Evolutionary conservation across 2,329 filamentous ascomycete species (phyloP).

Genomic region (Fusarium albidum): DNA sequence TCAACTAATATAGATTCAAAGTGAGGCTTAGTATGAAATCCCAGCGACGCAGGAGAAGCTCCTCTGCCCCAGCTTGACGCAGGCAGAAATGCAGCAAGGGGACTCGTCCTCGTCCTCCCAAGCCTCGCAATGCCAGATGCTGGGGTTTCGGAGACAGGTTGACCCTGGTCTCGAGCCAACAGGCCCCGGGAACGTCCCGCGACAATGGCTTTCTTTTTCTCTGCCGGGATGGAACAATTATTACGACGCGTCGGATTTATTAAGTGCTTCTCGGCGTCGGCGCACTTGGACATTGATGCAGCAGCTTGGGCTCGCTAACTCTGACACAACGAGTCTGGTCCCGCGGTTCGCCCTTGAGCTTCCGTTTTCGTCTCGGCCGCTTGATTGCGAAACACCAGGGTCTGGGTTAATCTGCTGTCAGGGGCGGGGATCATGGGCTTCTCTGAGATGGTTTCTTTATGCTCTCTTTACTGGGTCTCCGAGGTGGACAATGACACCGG

Average conservation of each 20-base stretch:
- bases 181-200: not conserved
- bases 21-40: slow-evolving; percentile 4
- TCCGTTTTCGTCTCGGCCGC: too few species aligned
- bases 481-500: too few species aligned
- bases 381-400: too few species aligned
- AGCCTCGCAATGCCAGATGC: slow-evolving; percentile 4
- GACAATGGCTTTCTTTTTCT: not conserved
- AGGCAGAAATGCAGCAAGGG: not conserved
- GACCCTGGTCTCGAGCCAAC: not conserved
- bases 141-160: not conserved
- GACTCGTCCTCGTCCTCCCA: not conserved
- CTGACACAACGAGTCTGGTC: too few species aligned
- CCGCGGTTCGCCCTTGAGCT: too few species aligned
- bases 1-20: slow-evolving; percentile 5
- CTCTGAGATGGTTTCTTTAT: too few species aligned
- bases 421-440: too few species aligned
- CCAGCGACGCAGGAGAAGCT: not conserved
- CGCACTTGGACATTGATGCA: not conserved
- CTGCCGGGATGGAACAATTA: too few species aligned
- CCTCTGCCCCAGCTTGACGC: not conserved
- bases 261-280: not conserved
- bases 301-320: too few species aligned
- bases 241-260: too few species aligned
- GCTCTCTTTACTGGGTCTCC: too few species aligned
- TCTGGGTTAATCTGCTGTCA: too few species aligned